Base-by-base conservation (phyloP, 768 basidiomycete species). In the Cyclocybe aegerita region DNA sequence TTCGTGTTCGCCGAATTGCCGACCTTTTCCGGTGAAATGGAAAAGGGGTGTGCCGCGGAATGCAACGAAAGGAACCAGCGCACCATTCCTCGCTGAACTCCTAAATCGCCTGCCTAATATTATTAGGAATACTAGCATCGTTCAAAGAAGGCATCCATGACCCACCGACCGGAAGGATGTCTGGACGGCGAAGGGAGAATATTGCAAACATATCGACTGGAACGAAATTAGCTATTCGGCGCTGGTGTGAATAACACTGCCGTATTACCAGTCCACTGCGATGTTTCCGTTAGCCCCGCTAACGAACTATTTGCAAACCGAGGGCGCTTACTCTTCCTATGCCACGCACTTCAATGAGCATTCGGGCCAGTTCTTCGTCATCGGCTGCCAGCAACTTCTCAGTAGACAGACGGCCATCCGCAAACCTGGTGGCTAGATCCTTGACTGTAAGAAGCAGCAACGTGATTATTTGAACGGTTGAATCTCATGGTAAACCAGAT, bases 141-240 rank as follows among this genome's bases (percentile, higher is more conserved):
- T 23, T 50, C 8, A 11, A 16, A 39, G 37, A 39, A 36, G 34
- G 9, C 9, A 30, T 46, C 37, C 36, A 31, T 15, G 12, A 43
- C 31, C 34, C 52, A 69, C 71, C 68, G 54, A 75, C 68, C 42
- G 72, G 68, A 17, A 95, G 74, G 46, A 97, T 87, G 63, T 95
- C 83, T 1, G 89, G 89, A 14, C 92, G 83, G 0, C 91, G 78
- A 31, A 94, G 72, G 2, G 90, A 87, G 67, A 95, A 96, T 39
- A 97, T 90, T 10, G 88, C 79, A 61, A 95, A 95, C 93, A 95
- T 95, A 60, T 93, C 86, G n/a, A 93, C 90, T 79, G 69, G 49
- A 46, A 46, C 44, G 37, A 44, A 44, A 45, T 46, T 41, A 54
- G 48, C 37, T 15, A 35, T 32, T 38, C 8, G 33, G 8, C 29